These are phyloP conservation scores for Rutstroemia sp. DNA, from an alignment of 2,329 filamentous ascomycete genomes.

Conservation along the genomic window DNA sequence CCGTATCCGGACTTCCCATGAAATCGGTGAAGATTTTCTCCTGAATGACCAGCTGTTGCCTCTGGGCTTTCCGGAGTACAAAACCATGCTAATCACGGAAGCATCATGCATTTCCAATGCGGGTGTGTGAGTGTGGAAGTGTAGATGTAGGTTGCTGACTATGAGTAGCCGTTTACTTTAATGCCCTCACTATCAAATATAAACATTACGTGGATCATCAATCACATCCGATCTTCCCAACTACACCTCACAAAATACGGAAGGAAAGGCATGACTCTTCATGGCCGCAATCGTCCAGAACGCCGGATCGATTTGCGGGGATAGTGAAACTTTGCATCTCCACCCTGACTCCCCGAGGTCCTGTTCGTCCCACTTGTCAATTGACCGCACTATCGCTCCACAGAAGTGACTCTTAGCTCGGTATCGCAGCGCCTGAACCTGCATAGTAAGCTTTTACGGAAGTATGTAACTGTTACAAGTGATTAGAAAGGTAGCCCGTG, in stretches of 20 bases:
- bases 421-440: background rate
- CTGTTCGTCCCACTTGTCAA: background rate
- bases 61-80: too few relatives aligned
- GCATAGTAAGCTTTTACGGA: background rate
- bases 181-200: too few relatives aligned
- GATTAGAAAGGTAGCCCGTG: slow-evolving; percentile 1
- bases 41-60: too few relatives aligned
- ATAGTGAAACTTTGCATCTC: background rate
- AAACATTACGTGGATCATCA: background rate
- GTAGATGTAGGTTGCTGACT: too few relatives aligned
- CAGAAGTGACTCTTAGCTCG: background rate
- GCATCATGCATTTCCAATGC: too few relatives aligned
- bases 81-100: too few relatives aligned
- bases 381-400: background rate
- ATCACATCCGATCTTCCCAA: background rate
- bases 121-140: too few relatives aligned
- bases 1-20: background rate
- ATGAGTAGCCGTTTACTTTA: too few relatives aligned
- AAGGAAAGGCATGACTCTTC: background rate
- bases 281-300: background rate
- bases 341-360: background rate
- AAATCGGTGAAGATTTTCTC: background rate
- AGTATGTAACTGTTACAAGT: background rate
- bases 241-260: background rate
- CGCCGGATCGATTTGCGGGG: background rate